A percentile compares a stretch with the other conserved stretches of the same genome.
These are phyloP conservation scores for Kazachstania viticola DNA, from an alignment of 805 yeast genomes.

Conservation along the genomic window DNA sequence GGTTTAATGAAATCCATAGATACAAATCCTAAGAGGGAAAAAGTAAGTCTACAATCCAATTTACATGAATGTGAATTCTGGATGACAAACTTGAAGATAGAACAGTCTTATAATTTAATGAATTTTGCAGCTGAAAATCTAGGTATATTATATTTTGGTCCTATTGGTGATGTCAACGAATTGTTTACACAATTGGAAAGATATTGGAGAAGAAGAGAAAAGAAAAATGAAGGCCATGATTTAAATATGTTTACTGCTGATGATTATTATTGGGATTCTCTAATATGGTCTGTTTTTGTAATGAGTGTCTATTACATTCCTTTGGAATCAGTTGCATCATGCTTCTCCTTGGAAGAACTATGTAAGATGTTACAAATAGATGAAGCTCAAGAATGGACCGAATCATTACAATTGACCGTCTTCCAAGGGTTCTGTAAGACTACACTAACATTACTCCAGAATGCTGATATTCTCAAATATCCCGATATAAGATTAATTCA, in stretches of 20 bases:
- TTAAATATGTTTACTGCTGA: conserved; percentile 10
- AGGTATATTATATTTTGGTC: conserved; percentile 24
- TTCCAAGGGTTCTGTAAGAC: conserved; percentile 9
- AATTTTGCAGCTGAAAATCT: conserved; percentile 23
- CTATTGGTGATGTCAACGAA: conserved; percentile 22
- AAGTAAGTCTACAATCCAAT: conserved; percentile 2
- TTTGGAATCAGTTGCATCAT: conserved; percentile 4
- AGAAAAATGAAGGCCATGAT: not conserved
- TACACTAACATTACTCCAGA: conserved; percentile 10
- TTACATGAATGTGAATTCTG: conserved; percentile 8
- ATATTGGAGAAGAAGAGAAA: conserved; percentile 16
- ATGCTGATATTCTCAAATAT: conserved; percentile 11
- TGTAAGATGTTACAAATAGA: conserved; percentile 4
- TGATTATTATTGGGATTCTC: conserved; percentile 16
- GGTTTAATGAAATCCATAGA: conserved; percentile 15
- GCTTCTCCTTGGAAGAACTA: conserved; percentile 6
- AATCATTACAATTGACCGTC: conserved; percentile 8
- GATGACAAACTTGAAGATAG: conserved; percentile 8
- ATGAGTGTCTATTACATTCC: conserved; percentile 22
- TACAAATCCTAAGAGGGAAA: conserved; percentile 2
- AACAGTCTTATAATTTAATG: conserved; percentile 15
- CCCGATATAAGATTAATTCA: conserved; percentile 23
- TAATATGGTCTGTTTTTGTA: conserved; percentile 23
- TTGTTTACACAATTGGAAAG: conserved; percentile 15
- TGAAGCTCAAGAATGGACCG: conserved; percentile 7